These are phyloP conservation scores for Heimioporus punctisporus DNA, from an alignment of 1,284 basidiomycete genomes.

Conservation along the genomic window DNA sequence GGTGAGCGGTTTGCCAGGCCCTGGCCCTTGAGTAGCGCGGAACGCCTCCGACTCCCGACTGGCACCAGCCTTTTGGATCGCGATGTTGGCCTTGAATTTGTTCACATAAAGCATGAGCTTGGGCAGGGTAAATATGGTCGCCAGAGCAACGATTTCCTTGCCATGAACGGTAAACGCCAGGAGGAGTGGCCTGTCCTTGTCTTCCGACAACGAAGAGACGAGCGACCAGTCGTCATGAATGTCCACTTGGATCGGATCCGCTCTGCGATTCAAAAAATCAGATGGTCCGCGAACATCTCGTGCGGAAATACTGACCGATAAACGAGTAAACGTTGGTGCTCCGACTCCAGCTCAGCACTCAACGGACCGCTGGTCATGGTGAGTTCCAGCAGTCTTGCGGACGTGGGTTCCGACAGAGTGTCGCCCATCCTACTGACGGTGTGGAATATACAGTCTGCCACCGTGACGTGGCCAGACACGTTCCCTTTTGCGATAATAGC, in stretches of 20 bases:
- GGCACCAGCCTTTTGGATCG: conserved; percentile 73
- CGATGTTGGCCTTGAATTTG: conserved; percentile 74
- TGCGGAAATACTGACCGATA: conserved; percentile 61
- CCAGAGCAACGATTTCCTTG: conserved; percentile 68
- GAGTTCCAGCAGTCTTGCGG: conserved; percentile 68
- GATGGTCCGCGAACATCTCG: not conserved
- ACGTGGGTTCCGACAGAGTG: conserved; percentile 31
- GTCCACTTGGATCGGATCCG: conserved; percentile 76
- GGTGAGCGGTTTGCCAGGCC: conserved; percentile 77
- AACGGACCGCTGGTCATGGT: conserved; percentile 77
- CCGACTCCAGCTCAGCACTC: conserved; percentile 71
- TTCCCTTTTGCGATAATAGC: conserved; percentile 71
- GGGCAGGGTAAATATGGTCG: conserved; percentile 75
- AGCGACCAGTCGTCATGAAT: conserved; percentile 86
- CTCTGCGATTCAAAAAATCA: conserved; percentile 43
- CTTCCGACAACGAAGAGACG: conserved; percentile 40
- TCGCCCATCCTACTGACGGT: conserved; percentile 64
- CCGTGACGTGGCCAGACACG: conserved; percentile 68
- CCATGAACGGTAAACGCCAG: conserved; percentile 80
- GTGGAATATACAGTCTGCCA: conserved; percentile 77
- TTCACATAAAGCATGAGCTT: conserved; percentile 72
- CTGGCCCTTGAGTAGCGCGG: conserved; percentile 62
- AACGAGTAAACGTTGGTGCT: conserved; percentile 75
- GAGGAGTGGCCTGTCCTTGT: conserved; percentile 61
- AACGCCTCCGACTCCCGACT: conserved; percentile 75